These are phyloP conservation scores for Coniosporium tulheliwenetii DNA, from an alignment of 2,329 filamentous ascomycete species.

Conservation along the genomic window DNA sequence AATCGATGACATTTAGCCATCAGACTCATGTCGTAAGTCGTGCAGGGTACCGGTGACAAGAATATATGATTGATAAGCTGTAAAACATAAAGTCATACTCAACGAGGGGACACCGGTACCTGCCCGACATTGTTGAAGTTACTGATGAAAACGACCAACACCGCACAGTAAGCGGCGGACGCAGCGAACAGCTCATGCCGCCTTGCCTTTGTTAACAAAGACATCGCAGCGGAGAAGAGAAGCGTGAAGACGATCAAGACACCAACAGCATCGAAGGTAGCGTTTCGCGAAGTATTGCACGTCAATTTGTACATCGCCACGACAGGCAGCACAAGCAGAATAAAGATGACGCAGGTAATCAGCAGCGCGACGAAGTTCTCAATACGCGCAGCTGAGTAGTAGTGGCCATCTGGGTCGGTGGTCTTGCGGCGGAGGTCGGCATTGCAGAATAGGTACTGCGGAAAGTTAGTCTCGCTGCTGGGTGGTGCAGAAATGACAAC, in stretches of 20 bases:
- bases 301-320: constrained; percentile 23
- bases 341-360: constrained; percentile 27
- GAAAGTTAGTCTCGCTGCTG: background rate
- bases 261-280: constrained; percentile 15
- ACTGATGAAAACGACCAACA: constrained; percentile 11
- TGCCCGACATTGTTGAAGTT: no score
- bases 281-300: constrained; percentile 1
- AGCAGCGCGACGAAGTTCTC: constrained; percentile 24
- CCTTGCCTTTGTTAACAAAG: constrained; percentile 8
- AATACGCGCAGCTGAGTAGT: constrained; percentile 20
- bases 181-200: constrained; percentile 11
- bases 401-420: constrained; percentile 14
- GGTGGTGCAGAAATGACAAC: background rate
- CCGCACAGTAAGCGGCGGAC: constrained; percentile 10
- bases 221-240: constrained; percentile 11
- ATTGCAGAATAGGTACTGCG: constrained; percentile 7
- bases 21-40: no score
- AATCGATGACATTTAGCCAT: no score
- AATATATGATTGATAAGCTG: no score
- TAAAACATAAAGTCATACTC: no score
- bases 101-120: no score
- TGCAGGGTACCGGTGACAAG: no score
- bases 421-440: constrained; percentile 22
- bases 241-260: constrained; percentile 26
- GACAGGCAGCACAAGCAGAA: constrained; percentile 24